Conservation (phyloP, 2,329 filamentous ascomycete species). For the Lachnellula suecica region DNA sequence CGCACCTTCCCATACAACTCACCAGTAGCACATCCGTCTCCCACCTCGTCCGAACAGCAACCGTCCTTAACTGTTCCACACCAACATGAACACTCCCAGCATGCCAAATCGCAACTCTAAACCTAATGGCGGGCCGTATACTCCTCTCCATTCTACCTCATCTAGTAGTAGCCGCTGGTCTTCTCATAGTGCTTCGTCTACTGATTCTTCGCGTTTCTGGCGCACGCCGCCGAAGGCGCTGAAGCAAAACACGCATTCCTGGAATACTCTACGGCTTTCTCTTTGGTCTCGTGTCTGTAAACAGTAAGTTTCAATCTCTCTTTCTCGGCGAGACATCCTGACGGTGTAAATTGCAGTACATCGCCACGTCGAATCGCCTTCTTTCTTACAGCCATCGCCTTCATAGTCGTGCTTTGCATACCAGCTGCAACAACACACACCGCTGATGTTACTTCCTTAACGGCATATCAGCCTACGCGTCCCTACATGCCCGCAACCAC, state of each 20-base stretch:
- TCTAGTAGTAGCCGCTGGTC: constrained; percentile 22
- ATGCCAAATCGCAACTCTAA: constrained; percentile 16
- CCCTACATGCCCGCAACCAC: background rate
- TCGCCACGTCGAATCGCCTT: constrained; percentile 1
- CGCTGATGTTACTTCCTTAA: background rate
- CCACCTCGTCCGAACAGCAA: background rate
- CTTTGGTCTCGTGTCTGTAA: no score
- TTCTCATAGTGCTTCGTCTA: constrained; percentile 11
- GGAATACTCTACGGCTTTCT: no score
- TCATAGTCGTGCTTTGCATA: constrained; percentile 6
- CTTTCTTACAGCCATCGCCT: background rate
- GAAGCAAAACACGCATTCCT: constrained; percentile 6
- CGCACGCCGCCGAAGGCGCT: constrained; percentile 20
- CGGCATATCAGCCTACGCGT: constrained; percentile 13
- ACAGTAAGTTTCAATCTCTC: no score
- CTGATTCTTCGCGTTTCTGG: constrained; percentile 23
- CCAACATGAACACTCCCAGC: constrained; percentile 15
- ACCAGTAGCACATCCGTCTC: background rate
- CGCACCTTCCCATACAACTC: background rate
- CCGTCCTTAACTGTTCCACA: no score
- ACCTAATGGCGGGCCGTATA: constrained; percentile 12
- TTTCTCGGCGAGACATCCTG: no score
- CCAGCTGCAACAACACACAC: background rate
- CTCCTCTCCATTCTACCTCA: constrained; percentile 16
- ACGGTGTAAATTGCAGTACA: constrained; percentile 3